Percentiles rank a stretch among this genome's conserved stretches.
phyloP scores from a whole-genome alignment of 331 rosid genomes.

The Acacia pycnantha region DNA sequence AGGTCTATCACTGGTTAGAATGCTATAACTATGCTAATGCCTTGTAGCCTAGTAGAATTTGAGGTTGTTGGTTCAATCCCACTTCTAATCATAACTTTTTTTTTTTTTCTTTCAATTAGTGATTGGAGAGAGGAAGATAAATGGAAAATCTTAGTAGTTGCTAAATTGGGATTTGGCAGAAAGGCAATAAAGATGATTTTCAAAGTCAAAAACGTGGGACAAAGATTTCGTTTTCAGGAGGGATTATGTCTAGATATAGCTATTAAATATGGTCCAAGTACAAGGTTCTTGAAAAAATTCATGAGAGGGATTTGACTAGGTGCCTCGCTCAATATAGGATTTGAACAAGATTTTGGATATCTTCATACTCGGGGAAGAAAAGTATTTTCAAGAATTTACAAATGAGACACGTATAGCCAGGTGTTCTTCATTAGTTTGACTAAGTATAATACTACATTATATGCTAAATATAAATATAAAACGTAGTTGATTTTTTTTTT shows the following conservation, averaged over 20 bases:
- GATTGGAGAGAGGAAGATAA: background rate
- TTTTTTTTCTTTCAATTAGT: too few species aligned
- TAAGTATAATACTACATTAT: too few species aligned
- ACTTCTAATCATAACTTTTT: too few species aligned
- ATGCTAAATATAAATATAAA: too few species aligned
- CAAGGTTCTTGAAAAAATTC: constrained; percentile 20
- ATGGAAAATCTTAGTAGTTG: background rate
- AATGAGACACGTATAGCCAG: constrained; percentile 34
- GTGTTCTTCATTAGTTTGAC: background rate
- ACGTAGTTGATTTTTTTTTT: too few species aligned
- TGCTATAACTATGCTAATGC: too few species aligned
- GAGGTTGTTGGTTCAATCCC: too few species aligned
- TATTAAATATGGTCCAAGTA: constrained; percentile 27
- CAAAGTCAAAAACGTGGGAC: constrained; percentile 13
- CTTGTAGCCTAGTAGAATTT: too few species aligned
- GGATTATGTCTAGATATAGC: background rate
- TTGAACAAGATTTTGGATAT: background rate
- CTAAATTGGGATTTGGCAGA: background rate
- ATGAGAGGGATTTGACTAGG: constrained; percentile 35
- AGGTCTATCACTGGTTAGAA: too few species aligned
- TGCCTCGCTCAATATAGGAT: background rate
- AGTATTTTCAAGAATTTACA: background rate
- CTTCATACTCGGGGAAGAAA: background rate
- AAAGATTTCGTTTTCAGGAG: constrained; percentile 33
- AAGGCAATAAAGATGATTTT: background rate